These are phyloP conservation scores for Oryza punctata DNA, from an alignment of 176 grass and related monocot genomes.

Conservation along the genomic window DNA sequence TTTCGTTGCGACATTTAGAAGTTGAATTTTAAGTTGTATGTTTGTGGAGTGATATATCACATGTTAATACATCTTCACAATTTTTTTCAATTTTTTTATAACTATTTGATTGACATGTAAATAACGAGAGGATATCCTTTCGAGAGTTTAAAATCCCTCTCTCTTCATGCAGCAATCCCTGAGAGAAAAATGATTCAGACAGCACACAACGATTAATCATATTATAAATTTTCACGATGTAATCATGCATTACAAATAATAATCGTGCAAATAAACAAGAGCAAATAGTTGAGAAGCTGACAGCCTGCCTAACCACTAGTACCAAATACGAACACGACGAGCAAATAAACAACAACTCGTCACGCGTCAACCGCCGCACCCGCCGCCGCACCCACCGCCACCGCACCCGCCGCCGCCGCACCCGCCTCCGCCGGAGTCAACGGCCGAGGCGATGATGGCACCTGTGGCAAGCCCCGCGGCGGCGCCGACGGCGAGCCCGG, in stretches of 20 bases:
- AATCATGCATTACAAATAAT: background rate
- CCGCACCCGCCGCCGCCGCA: conserved; percentile 11
- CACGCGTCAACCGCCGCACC: conserved; percentile 31
- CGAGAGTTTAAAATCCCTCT: too few relatives aligned
- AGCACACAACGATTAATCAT: background rate
- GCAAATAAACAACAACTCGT: too few relatives aligned
- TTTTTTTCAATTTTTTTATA: too few relatives aligned
- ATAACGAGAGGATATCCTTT: too few relatives aligned
- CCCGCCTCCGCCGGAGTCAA: background rate
- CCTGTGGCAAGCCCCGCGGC: conserved; percentile 8
- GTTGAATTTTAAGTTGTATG: too few relatives aligned
- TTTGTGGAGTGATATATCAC: too few relatives aligned
- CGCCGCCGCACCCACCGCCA: conserved; percentile 18
- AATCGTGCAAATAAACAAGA: background rate
- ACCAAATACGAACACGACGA: background rate
- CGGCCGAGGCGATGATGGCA: conserved; percentile 3
- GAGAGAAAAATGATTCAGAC: too few relatives aligned
- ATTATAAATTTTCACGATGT: background rate
- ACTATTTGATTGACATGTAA: too few relatives aligned
- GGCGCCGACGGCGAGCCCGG: conserved; percentile 34
- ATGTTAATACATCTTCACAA: too few relatives aligned
- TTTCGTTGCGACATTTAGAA: too few relatives aligned
- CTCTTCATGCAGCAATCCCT: too few relatives aligned
- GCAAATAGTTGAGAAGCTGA: background rate
- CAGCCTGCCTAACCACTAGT: background rate